Percentiles rank a stretch among this genome's conserved stretches.
These are phyloP conservation scores for Fraxinus quadrangulata DNA, from an alignment of 257 asterid species.

Conservation along the genomic window DNA sequence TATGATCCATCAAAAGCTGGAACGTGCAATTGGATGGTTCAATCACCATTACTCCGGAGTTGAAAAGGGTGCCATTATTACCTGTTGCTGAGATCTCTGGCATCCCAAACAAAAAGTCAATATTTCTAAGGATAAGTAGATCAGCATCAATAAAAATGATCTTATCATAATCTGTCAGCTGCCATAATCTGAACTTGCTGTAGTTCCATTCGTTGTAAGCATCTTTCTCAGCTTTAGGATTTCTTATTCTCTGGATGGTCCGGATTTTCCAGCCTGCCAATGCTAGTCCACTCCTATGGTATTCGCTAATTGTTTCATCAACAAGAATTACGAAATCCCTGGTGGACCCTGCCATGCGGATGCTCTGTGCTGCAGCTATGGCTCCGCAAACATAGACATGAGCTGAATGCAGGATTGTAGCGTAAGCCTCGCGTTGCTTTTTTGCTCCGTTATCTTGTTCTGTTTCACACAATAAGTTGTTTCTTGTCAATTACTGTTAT, in stretches of 20 bases:
- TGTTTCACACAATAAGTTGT: constrained; percentile 23
- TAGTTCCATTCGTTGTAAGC: constrained; percentile 97
- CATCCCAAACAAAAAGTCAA: constrained; percentile 72
- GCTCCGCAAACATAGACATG: constrained; percentile 91
- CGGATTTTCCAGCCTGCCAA: constrained; percentile 82
- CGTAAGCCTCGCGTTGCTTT: constrained; percentile 76
- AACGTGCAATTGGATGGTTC: constrained; percentile 92
- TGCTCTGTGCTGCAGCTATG: constrained; percentile 91
- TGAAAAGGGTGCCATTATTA: constrained; percentile 81
- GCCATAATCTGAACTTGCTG: constrained; percentile 94
- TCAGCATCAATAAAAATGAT: constrained; percentile 87
- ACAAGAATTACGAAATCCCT: constrained; percentile 88
- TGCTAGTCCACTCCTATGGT: constrained; percentile 75
- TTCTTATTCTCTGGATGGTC: constrained; percentile 71
- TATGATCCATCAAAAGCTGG: constrained; percentile 75
- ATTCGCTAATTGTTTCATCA: constrained; percentile 64
- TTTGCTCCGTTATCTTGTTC: constrained; percentile 40
- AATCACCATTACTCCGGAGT: constrained; percentile 88
- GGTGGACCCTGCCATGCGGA: constrained; percentile 81
- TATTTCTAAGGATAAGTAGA: constrained; percentile 72
- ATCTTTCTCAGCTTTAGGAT: constrained; percentile 85
- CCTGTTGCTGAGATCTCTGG: constrained; percentile 91
- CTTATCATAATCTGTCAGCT: constrained; percentile 78
- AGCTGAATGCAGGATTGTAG: constrained; percentile 91
- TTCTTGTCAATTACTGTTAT: neutral